A percentile compares a stretch with the other conserved stretches of the same genome.
Evolutionary conservation across 441 rosid genomes (phyloP).

Genomic region (Sinapis alba): DNA sequence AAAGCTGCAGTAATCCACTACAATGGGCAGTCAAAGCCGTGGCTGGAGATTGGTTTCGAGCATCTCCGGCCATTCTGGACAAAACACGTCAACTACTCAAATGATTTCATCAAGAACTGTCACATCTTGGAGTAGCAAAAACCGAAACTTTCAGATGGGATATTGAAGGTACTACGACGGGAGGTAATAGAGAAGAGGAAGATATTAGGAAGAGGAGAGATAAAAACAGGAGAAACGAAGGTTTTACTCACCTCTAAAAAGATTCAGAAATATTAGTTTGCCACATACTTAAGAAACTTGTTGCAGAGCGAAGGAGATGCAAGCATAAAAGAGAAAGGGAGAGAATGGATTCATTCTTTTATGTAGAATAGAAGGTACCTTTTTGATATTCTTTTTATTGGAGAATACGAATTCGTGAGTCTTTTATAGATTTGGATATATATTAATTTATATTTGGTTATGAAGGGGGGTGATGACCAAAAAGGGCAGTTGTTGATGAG

Average conservation of each 20-base stretch:
- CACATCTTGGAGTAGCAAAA: slow-evolving; percentile 70
- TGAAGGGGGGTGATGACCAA: slow-evolving; percentile 13
- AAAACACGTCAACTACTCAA: slow-evolving; percentile 89
- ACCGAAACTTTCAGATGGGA: slow-evolving; percentile 38
- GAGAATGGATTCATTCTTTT: slow-evolving; percentile 64
- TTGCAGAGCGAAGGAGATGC: slow-evolving; percentile 29
- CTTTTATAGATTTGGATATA: slow-evolving; percentile 35
- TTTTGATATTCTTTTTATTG: slow-evolving; percentile 43
- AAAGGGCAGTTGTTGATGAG: slow-evolving; percentile 34
- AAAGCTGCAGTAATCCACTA: slow-evolving; percentile 96
- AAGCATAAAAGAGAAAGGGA: slow-evolving; percentile 36
- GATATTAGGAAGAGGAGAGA: slow-evolving; percentile 21
- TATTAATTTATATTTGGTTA: slow-evolving; percentile 15
- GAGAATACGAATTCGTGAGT: slow-evolving; percentile 36
- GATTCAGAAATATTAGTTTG: slow-evolving; percentile 22
- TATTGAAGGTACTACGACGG: slow-evolving; percentile 40
- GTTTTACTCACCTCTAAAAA: neutral
- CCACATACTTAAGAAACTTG: slow-evolving; percentile 32
- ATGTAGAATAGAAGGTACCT: slow-evolving; percentile 60
- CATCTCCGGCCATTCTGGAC: slow-evolving; percentile 98
- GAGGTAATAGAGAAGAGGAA: slow-evolving; percentile 26
- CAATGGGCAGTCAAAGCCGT: slow-evolving; percentile 98
- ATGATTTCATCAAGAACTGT: slow-evolving; percentile 89
- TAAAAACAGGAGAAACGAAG: slow-evolving; percentile 9
- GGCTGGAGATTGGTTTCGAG: slow-evolving; percentile 96